Percentiles rank a stretch among this genome's conserved stretches.
Evolutionary conservation across 2,329 filamentous ascomycete species (phyloP).

Genomic region (Cytospora paraplurivora): DNA sequence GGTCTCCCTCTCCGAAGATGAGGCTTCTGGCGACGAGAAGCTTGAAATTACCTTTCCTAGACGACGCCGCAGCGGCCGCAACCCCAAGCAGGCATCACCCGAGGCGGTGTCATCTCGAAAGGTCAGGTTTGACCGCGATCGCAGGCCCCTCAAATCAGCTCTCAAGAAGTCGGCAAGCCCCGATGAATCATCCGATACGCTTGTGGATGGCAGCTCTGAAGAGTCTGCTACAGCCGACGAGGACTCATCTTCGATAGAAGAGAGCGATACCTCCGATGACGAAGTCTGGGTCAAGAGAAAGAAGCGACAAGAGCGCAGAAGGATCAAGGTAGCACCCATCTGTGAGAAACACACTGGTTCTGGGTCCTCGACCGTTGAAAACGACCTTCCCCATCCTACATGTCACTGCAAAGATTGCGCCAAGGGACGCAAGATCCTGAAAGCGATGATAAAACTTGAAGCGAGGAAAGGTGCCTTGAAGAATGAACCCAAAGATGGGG

Average conservation of each 20-base stretch:
- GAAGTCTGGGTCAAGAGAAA: constrained; percentile 12
- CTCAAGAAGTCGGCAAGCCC: constrained; percentile 38
- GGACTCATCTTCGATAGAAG: constrained; percentile 24
- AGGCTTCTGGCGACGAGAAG: constrained; percentile 53
- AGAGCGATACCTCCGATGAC: constrained; percentile 22
- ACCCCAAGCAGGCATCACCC: neutral
- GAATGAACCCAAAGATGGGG: neutral
- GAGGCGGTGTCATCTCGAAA: constrained; percentile 33
- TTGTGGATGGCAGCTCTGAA: constrained; percentile 32
- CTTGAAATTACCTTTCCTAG: constrained; percentile 53
- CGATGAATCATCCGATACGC: constrained; percentile 26
- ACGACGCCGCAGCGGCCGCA: constrained; percentile 31
- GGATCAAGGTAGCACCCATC: constrained; percentile 21
- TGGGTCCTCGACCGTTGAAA: constrained; percentile 28
- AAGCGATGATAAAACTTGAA: constrained; percentile 26
- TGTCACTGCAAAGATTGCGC: constrained; percentile 41
- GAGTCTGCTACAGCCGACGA: constrained; percentile 22
- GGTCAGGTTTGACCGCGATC: constrained; percentile 45
- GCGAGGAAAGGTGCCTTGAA: neutral
- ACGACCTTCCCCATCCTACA: constrained; percentile 41
- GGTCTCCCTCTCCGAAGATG: constrained; percentile 52
- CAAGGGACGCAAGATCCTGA: constrained; percentile 34
- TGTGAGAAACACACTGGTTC: constrained; percentile 26
- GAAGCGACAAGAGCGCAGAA: constrained; percentile 26
- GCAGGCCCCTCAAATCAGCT: constrained; percentile 40